These are phyloP conservation scores for Sporothrix humicola DNA, from an alignment of 2,329 filamentous ascomycete genomes.

Conservation along the genomic window DNA sequence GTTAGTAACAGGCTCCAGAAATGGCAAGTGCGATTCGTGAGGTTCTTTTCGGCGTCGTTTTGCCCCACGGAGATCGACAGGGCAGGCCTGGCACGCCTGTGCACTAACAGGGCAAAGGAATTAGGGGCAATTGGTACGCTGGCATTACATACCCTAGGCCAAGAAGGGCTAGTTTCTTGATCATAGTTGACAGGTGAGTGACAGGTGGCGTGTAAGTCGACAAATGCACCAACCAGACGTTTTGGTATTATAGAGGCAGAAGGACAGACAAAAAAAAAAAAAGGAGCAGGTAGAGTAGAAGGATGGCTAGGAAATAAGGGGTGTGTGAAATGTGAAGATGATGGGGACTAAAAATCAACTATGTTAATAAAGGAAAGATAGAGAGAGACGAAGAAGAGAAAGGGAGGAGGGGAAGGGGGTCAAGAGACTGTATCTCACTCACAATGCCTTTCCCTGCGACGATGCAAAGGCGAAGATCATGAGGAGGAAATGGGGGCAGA, in stretches of 20 bases:
- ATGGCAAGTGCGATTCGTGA: neutral
- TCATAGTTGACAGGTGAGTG: slow-evolving; percentile 24
- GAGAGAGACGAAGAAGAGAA: neutral
- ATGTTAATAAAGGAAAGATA: neutral
- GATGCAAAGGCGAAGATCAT: neutral
- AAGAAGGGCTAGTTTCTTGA: slow-evolving; percentile 34
- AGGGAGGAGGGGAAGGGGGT: neutral
- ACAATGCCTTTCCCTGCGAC: neutral
- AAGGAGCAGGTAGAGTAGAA: neutral
- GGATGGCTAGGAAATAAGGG: too few relatives aligned
- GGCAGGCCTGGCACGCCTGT: neutral
- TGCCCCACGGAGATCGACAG: neutral
- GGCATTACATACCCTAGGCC: slow-evolving; percentile 35
- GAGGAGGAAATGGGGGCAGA: neutral
- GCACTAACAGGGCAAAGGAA: neutral
- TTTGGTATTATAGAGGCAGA: neutral
- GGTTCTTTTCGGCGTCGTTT: neutral
- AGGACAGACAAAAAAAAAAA: neutral
- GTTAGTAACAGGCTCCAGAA: neutral
- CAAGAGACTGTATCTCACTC: slow-evolving; percentile 6
- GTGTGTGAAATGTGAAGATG: neutral
- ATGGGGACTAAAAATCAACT: neutral
- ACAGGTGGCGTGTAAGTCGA: neutral
- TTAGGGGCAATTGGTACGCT: neutral
- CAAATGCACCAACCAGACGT: slow-evolving; percentile 5